Evolutionary conservation across 805 yeast species (phyloP), one percentile per base, ranked within the genome.

Genomic region (Nakazawaea molendinolei): DNA sequence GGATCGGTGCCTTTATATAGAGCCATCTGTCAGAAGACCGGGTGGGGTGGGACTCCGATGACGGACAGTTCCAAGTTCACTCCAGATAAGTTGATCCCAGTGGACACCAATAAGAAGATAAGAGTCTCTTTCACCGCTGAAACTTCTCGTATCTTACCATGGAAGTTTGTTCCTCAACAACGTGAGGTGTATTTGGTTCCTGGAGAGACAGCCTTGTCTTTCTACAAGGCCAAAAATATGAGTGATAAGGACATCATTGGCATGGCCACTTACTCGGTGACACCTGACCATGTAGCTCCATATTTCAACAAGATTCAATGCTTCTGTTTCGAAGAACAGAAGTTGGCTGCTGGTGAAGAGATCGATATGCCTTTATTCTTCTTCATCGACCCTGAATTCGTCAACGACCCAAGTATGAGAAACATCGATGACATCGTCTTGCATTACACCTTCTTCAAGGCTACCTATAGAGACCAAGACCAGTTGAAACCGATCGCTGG

Each of bases 321-420:
- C 59, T 92, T 92, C 63, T 92, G 98, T 55, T 92, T 92, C 53
- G 98, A 92, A 63, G 98, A 92, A 56, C 98, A 92, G 59, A 74
- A 85, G 58, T 66, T 92, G 45, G 71, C 78, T 38, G 95, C 97
- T 3, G 97, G 97, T 7, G 98, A 92, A 60, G 97, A 92, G 55
- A 95, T 92, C 13, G 98, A 92, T 55, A 92, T 92, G 98, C 98
- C 98, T 0, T 86, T 92, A 7, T 92, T 92, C 63, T 92, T 89
- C 71, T 89, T 89, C 58, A 85, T 89, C 30, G 97, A 89, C 55
- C 97, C 97, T 0, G 97, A 89, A 47, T 90, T 83, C 58, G 92
- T 92, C 30, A 76, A 79, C 41, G 97, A 89, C 54, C 97, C 98
- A 5, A 69, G 76, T 23, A 86, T 92, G 94, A 76, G 89, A 57